Conservation (phyloP, 176 grass and related monocot species). For the Stipa capillata region DNA sequence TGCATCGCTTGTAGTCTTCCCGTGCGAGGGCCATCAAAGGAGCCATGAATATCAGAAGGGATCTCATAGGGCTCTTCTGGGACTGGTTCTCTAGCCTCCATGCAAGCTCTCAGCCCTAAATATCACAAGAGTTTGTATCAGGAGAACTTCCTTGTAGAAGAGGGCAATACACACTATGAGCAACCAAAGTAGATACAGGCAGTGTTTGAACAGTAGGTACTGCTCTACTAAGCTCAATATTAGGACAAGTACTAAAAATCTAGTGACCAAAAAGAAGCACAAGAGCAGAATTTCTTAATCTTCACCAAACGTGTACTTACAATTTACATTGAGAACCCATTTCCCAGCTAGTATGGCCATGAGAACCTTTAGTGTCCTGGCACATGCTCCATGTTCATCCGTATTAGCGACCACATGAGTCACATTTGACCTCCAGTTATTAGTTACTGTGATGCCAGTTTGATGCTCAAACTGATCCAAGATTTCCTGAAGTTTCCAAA, state of each 20-base stretch:
- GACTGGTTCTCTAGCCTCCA: constrained; percentile 55
- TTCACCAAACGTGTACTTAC: constrained; percentile 45
- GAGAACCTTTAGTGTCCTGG: constrained; percentile 87
- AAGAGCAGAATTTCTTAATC: neutral
- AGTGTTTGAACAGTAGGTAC: neutral
- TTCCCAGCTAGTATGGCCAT: constrained; percentile 90
- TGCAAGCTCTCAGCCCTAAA: constrained; percentile 77
- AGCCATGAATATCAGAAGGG: constrained; percentile 69
- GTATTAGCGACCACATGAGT: constrained; percentile 83
- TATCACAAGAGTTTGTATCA: constrained; percentile 9
- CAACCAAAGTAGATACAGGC: neutral
- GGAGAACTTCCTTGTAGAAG: neutral
- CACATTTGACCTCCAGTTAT: constrained; percentile 55
- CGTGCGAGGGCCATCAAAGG: constrained; percentile 69
- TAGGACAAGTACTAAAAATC: neutral
- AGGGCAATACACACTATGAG: neutral
- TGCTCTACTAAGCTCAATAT: neutral
- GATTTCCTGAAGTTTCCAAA: constrained; percentile 40
- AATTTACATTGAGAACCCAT: constrained; percentile 82
- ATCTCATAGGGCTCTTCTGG: constrained; percentile 74
- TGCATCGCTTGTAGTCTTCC: constrained; percentile 55
- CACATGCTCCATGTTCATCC: constrained; percentile 54
- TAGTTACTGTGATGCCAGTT: constrained; percentile 49
- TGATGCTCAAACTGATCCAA: constrained; percentile 55
- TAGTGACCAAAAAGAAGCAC: too few species aligned